These are phyloP conservation scores for Fusarium proliferatum DNA, from an alignment of 2,329 filamentous ascomycete genomes.

Conservation along the genomic window DNA sequence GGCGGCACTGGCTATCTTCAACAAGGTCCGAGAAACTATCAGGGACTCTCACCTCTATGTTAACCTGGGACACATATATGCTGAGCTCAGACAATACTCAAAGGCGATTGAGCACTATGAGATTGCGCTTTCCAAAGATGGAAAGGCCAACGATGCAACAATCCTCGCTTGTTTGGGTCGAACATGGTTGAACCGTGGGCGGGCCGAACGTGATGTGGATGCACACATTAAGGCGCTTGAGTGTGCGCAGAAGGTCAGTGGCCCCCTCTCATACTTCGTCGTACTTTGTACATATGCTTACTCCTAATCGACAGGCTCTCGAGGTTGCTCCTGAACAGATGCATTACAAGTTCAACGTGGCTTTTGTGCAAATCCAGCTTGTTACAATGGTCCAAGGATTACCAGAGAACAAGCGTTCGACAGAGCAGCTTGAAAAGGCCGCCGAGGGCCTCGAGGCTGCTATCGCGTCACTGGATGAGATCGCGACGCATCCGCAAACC, in stretches of 20 bases:
- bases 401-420: constrained; percentile 78
- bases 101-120: constrained; percentile 98
- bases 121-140: constrained; percentile 80
- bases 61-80: constrained; percentile 93
- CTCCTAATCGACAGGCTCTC: constrained; percentile 67
- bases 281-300: constrained; percentile 18
- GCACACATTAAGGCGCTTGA: constrained; percentile 68
- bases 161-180: constrained; percentile 89
- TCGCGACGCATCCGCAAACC: constrained; percentile 71
- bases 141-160: constrained; percentile 76
- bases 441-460: constrained; percentile 85
- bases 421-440: constrained; percentile 84
- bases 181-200: constrained; percentile 85
- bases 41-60: constrained; percentile 89
- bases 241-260: constrained; percentile 70
- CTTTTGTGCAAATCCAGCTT: constrained; percentile 95
- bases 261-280: not conserved
- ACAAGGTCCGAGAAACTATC: constrained; percentile 89
- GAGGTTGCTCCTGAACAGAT: constrained; percentile 83
- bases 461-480: constrained; percentile 76
- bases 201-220: constrained; percentile 68
- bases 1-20: constrained; percentile 85
- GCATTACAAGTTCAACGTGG: constrained; percentile 97
- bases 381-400: constrained; percentile 82
- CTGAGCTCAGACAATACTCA: constrained; percentile 88